Percentiles rank a stretch among this genome's conserved stretches.
Conservation (phyloP, 2,329 filamentous ascomycete genomes). For the Penicillium polonicum region DNA sequence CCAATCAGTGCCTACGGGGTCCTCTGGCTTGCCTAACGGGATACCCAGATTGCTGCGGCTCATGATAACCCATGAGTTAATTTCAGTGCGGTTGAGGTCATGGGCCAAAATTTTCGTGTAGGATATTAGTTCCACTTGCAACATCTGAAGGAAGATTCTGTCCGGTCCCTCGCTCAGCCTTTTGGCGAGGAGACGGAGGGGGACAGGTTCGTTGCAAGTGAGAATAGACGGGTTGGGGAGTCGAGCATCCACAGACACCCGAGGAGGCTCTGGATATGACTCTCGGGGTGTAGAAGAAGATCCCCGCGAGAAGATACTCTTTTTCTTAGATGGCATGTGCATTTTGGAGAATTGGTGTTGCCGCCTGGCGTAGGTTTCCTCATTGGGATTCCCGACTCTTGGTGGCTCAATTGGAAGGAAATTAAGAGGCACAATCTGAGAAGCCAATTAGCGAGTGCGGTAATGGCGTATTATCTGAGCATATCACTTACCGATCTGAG, state of each 20-base stretch:
- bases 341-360: constrained; percentile 58
- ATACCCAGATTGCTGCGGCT: constrained; percentile 70
- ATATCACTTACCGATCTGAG: constrained; percentile 55
- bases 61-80: constrained; percentile 71
- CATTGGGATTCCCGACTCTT: constrained; percentile 62
- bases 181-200: constrained; percentile 74
- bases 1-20: constrained; percentile 64
- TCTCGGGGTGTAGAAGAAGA: constrained; percentile 32
- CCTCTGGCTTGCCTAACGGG: constrained; percentile 61
- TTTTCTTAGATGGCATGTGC: constrained; percentile 49
- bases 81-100: constrained; percentile 68
- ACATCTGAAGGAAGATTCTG: constrained; percentile 69
- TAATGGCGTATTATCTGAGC: background rate
- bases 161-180: constrained; percentile 70
- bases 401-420: constrained; percentile 93
- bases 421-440: constrained; percentile 62
- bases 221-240: constrained; percentile 84
- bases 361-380: constrained; percentile 82
- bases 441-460: background rate
- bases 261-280: constrained; percentile 43
- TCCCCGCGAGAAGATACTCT: constrained; percentile 58
- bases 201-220: constrained; percentile 83
- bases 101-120: constrained; percentile 78
- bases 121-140: constrained; percentile 80
- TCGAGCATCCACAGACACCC: constrained; percentile 76